Percentiles rank a stretch among this genome's conserved stretches.
phyloP scores from a whole-genome alignment of 2,329 filamentous ascomycete species.

The Ophiocordyceps polyrhachis-furcata region DNA sequence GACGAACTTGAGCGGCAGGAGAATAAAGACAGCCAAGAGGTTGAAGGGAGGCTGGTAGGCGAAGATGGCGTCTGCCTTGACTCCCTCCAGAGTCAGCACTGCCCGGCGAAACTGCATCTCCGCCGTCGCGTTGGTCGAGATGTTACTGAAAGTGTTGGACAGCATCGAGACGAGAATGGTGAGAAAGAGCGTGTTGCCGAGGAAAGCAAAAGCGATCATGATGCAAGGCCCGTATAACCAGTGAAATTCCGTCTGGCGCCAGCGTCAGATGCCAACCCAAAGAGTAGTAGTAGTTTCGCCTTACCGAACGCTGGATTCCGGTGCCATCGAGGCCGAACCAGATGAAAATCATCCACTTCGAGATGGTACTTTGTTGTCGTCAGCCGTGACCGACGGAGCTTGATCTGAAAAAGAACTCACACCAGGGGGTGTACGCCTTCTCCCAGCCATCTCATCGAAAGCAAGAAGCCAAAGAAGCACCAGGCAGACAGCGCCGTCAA shows the following conservation, averaged over 20 bases:
- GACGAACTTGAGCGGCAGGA: slow-evolving; percentile 62
- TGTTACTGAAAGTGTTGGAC: slow-evolving; percentile 65
- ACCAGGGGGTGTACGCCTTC: slow-evolving; percentile 41
- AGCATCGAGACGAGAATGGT: slow-evolving; percentile 79
- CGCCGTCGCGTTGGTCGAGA: slow-evolving; percentile 58
- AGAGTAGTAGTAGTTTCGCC: slow-evolving; percentile 2
- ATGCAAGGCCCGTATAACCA: slow-evolving; percentile 59
- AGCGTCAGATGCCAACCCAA: not conserved
- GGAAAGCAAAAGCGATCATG: slow-evolving; percentile 70
- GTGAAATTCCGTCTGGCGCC: slow-evolving; percentile 48
- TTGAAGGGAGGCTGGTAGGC: slow-evolving; percentile 74
- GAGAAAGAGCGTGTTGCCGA: slow-evolving; percentile 77
- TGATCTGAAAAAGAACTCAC: slow-evolving; percentile 14
- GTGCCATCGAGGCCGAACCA: slow-evolving; percentile 75
- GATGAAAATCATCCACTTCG: slow-evolving; percentile 85
- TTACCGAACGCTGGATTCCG: slow-evolving; percentile 37
- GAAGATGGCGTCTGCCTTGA: slow-evolving; percentile 70
- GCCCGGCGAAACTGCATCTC: slow-evolving; percentile 70
- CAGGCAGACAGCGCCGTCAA: slow-evolving; percentile 58
- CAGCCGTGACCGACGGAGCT: not conserved
- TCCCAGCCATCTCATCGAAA: slow-evolving; percentile 64
- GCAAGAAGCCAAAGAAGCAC: slow-evolving; percentile 69
- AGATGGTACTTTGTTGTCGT: slow-evolving; percentile 37
- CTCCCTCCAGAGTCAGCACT: slow-evolving; percentile 68
- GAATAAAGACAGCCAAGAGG: slow-evolving; percentile 52